Evolutionary conservation across 805 yeast genomes (phyloP).

Genomic region (Citeromyces nyonsensis): DNA sequence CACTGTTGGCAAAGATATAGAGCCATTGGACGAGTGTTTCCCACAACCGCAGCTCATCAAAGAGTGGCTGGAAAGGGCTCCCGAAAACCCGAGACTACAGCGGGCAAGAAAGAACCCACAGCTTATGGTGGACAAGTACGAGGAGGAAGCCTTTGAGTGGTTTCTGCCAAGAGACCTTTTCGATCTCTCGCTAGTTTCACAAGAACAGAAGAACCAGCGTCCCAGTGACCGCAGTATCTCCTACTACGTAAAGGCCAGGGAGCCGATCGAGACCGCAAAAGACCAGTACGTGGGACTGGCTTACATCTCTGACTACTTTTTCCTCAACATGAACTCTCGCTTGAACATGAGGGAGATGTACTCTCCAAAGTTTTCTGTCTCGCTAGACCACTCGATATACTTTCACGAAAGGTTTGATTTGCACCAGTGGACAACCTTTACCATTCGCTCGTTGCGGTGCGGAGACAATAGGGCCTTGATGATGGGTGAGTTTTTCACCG

Average conservation of each 20-base stretch:
- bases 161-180: slow-evolving; percentile 15
- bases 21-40: slow-evolving; percentile 12
- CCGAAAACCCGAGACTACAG: slow-evolving; percentile 4
- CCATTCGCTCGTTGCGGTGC: slow-evolving; percentile 30
- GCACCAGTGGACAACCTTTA: slow-evolving; percentile 35
- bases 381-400: slow-evolving; percentile 53
- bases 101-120: slow-evolving; percentile 9
- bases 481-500: slow-evolving; percentile 39
- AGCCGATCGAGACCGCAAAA: slow-evolving; percentile 8
- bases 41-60: slow-evolving; percentile 12
- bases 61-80: slow-evolving; percentile 11
- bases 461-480: slow-evolving; percentile 37
- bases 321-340: slow-evolving; percentile 35
- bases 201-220: slow-evolving; percentile 5
- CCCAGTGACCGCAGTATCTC: slow-evolving; percentile 12
- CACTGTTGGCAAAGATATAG: slow-evolving; percentile 11
- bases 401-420: slow-evolving; percentile 39
- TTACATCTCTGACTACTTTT: slow-evolving; percentile 41
- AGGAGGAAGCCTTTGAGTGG: slow-evolving; percentile 17
- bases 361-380: slow-evolving; percentile 34
- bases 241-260: slow-evolving; percentile 16
- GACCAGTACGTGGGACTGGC: slow-evolving; percentile 43
- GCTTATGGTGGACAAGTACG: slow-evolving; percentile 11
- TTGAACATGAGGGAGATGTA: slow-evolving; percentile 28
- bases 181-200: slow-evolving; percentile 10